These are phyloP conservation scores for Paraphoma chrysanthemicola DNA, from an alignment of 2,329 filamentous ascomycete species.

Conservation along the genomic window DNA sequence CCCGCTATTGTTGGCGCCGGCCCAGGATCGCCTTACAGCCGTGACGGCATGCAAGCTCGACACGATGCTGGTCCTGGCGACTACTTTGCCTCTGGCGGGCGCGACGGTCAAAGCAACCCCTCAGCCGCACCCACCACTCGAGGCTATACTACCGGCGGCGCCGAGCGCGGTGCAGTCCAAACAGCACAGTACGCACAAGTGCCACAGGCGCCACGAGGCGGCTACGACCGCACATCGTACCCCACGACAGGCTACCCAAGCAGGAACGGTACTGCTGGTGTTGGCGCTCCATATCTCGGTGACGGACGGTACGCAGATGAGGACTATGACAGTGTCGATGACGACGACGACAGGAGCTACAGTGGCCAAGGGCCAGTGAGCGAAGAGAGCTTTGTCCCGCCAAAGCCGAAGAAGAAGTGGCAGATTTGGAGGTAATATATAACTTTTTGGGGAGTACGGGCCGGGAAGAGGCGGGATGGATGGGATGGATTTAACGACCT, in stretches of 20 bases:
- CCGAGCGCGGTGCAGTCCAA: constrained; percentile 8
- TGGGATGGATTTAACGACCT: not conserved
- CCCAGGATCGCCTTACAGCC: constrained; percentile 40
- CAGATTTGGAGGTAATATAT: constrained; percentile 40
- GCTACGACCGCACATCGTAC: constrained; percentile 30
- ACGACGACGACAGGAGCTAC: constrained; percentile 28
- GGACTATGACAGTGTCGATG: constrained; percentile 34
- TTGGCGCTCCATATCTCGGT: constrained; percentile 39
- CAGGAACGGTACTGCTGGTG: constrained; percentile 31
- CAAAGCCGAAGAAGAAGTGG: constrained; percentile 50
- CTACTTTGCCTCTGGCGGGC: constrained; percentile 36
- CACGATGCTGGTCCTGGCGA: constrained; percentile 36
- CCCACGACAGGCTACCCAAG: constrained; percentile 22
- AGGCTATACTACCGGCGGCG: constrained; percentile 4
- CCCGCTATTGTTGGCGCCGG: constrained; percentile 46
- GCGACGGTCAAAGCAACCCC: constrained; percentile 19
- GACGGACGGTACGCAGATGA: constrained; percentile 40
- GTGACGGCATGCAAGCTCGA: constrained; percentile 36
- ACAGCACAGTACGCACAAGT: constrained; percentile 24
- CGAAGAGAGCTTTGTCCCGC: constrained; percentile 40
- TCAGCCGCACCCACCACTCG: constrained; percentile 7
- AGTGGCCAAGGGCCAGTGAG: constrained; percentile 38
- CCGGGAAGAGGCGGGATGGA: not conserved
- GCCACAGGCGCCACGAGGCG: constrained; percentile 21
- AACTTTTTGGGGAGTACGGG: not conserved